Conservation (phyloP, 257 asterid species). For the Scutellaria galericulata region DNA sequence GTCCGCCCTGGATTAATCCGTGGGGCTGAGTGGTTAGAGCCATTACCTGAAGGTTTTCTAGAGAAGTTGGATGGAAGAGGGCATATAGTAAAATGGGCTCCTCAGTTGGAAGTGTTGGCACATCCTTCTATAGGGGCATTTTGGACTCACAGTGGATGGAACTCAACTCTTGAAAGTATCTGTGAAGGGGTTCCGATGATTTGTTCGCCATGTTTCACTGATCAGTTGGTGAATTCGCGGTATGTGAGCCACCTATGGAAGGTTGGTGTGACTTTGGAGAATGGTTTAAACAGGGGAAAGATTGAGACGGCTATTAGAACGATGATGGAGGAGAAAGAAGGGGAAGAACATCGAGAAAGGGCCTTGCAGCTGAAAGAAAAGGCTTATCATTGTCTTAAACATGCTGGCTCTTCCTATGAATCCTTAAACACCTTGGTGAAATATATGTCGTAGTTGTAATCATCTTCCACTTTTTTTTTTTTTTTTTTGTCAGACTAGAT, state of each 20-base stretch:
- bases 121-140: slow-evolving; percentile 52
- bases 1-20: slow-evolving; percentile 42
- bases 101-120: slow-evolving; percentile 44
- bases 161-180: slow-evolving; percentile 46
- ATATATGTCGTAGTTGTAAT: slow-evolving; percentile 40
- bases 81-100: slow-evolving; percentile 53
- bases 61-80: slow-evolving; percentile 40
- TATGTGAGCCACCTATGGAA: slow-evolving; percentile 55
- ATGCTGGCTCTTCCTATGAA: slow-evolving; percentile 49
- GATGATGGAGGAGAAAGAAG: slow-evolving; percentile 43
- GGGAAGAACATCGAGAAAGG: slow-evolving; percentile 46
- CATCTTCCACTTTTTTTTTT: background rate
- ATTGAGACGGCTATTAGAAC: slow-evolving; percentile 38
- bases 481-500: background rate
- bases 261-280: slow-evolving; percentile 48
- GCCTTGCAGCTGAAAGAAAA: slow-evolving; percentile 38
- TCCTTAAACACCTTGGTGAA: slow-evolving; percentile 38
- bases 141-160: slow-evolving; percentile 55
- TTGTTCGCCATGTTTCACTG: slow-evolving; percentile 49
- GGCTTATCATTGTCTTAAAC: slow-evolving; percentile 36
- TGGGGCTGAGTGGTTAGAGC: slow-evolving; percentile 42
- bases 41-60: slow-evolving; percentile 36
- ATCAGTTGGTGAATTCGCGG: slow-evolving; percentile 52
- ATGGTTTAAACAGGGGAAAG: slow-evolving; percentile 35
- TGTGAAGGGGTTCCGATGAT: slow-evolving; percentile 60